Base-by-base conservation (phyloP, 306 rosid genomes). In the Vigna unguiculata region DNA sequence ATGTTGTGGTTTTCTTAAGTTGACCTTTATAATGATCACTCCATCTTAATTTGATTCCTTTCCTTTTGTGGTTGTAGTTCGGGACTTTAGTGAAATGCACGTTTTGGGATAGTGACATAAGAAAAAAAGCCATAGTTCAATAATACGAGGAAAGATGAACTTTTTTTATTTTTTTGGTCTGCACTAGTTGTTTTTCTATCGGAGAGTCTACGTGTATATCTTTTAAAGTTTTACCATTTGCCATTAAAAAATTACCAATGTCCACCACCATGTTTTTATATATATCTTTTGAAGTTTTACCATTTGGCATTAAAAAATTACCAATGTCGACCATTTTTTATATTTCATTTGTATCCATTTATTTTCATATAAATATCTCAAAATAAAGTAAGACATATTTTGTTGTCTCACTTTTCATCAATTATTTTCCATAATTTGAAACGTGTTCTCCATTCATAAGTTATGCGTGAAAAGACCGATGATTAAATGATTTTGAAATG, bases 61-160 rank as follows among this genome's bases (percentile, higher is more conserved):
- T 76, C 60, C 77, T 83, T 46, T 28, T 55, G 76, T 63, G 80
- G 66, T 71, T 75, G 59, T 79, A 28, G 65, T 64, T 65, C 57
- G 61, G 67, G 38, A 61, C 52, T 74, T 43, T 80, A 38, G 77
- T 46, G 52, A 69, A 80, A 0, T 32, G 83, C 80, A 74, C 69
- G 77, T 60, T 75, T 75, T 40, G 66, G 58, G 85, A 89, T 46
- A 74, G 75, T 15, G 93, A 79, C 85, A 43, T 69, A 61, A 68
- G 55, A 24, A 57, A 71, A 49, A 49, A 71, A 71, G 19, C 55
- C 75, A 21, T 40, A 51, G 14, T 40, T 69, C 45, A 62, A 54
- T 43, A 60, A 76, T 60, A 76, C 61, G 22, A 81, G 57, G 71
- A 65, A 75, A 75, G 54, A 36, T 40, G 38, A 17, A 14, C 2